Conservation (phyloP, 306 rosid genomes). For the Biancaea sappan region DNA sequence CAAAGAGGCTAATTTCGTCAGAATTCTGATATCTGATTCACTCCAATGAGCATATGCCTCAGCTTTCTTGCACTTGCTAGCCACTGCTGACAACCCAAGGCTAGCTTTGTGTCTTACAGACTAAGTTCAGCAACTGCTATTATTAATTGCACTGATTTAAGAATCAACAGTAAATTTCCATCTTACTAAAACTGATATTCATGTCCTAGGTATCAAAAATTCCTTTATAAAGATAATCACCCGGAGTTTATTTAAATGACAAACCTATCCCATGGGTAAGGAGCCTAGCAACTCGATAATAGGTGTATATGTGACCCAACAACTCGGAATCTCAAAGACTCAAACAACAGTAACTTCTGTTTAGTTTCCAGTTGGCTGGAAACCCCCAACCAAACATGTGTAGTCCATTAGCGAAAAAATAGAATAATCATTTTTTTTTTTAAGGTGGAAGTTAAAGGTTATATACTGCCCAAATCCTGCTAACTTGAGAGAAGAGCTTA, state of each 20-base stretch:
- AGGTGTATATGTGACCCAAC: neutral
- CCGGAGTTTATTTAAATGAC: neutral
- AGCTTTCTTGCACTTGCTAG: conserved; percentile 7
- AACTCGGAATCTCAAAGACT: conserved; percentile 17
- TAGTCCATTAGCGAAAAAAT: conserved; percentile 7
- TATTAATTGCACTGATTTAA: conserved; percentile 23
- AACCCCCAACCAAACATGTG: neutral
- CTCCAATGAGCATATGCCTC: conserved; percentile 12
- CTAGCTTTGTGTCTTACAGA: neutral
- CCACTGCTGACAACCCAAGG: conserved; percentile 12
- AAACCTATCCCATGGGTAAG: neutral
- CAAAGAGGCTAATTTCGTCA: neutral
- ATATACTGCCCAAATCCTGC: neutral
- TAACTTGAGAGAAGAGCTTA: neutral
- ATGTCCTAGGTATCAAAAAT: conserved; percentile 2
- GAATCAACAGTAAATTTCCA: neutral
- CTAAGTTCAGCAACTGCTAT: conserved; percentile 27
- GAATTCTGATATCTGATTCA: neutral
- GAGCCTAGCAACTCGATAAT: conserved; percentile 22
- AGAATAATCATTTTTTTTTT: neutral
- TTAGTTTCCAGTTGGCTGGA: neutral
- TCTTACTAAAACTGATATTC: neutral
- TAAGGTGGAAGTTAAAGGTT: neutral
- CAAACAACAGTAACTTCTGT: conserved; percentile 5
- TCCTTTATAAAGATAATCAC: conserved; percentile 8